Conservation (phyloP, 106 monocot species). For the Agapanthus africanus region DNA sequence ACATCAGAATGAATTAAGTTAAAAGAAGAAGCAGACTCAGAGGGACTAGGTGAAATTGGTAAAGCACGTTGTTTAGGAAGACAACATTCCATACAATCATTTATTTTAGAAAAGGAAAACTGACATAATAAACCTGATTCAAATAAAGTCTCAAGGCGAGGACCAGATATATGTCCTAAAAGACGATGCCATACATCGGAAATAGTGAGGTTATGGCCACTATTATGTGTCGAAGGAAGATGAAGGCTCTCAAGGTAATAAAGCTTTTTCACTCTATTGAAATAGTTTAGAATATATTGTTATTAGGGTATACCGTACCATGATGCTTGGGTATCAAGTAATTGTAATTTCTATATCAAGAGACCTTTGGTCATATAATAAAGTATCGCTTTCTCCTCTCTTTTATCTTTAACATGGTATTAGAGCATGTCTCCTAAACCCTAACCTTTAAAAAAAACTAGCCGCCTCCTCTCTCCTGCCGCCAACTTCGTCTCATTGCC, state of each 20-base stretch:
- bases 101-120: neutral
- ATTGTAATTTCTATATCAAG: too few relatives aligned
- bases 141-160: neutral
- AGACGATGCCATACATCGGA: neutral
- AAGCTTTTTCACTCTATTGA: too few relatives aligned
- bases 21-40: neutral
- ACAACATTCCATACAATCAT: neutral
- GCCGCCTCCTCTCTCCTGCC: too few relatives aligned
- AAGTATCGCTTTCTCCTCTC: too few relatives aligned
- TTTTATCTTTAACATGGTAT: too few relatives aligned
- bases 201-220: neutral
- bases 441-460: too few relatives aligned
- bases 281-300: too few relatives aligned
- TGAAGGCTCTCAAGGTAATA: neutral
- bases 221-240: neutral
- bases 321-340: too few relatives aligned
- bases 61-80: neutral
- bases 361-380: too few relatives aligned
- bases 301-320: too few relatives aligned
- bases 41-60: neutral
- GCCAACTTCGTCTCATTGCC: too few relatives aligned
- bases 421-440: too few relatives aligned
- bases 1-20: neutral
- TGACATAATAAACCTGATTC: neutral
- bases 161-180: neutral